These are phyloP conservation scores for Thielaviopsis punctulata DNA, from an alignment of 2,329 filamentous ascomycete genomes.

Conservation along the genomic window DNA sequence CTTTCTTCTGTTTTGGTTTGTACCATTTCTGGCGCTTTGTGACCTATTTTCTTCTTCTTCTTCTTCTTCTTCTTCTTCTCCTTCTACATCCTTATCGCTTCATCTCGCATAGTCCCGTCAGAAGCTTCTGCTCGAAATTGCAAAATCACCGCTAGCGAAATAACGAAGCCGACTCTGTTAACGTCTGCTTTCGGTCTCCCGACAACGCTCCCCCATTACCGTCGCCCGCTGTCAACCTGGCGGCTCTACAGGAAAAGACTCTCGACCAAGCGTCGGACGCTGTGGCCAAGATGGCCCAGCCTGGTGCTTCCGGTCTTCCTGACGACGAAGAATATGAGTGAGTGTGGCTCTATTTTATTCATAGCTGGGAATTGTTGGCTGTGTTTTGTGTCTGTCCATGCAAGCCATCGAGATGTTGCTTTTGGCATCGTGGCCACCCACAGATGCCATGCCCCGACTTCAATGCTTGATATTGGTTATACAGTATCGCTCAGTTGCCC, in stretches of 20 bases:
- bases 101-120: background rate
- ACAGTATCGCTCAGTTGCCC: background rate
- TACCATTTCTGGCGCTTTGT: background rate
- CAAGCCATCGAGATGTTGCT: too few relatives aligned
- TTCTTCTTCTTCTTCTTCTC: background rate
- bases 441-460: background rate
- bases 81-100: background rate
- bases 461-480: background rate
- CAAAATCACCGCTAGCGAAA: background rate
- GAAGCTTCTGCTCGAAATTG: background rate
- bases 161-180: background rate
- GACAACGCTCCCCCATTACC: background rate
- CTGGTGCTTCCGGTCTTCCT: slow-evolving; percentile 36
- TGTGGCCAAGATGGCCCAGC: slow-evolving; percentile 55
- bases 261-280: slow-evolving; percentile 47
- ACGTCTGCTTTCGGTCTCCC: slow-evolving; percentile 1
- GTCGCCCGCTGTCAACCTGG: slow-evolving; percentile 31
- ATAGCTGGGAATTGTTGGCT: too few relatives aligned
- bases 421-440: background rate
- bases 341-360: slow-evolving; percentile 18
- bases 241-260: slow-evolving; percentile 40
- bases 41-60: background rate
- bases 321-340: slow-evolving; percentile 48
- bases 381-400: too few relatives aligned
- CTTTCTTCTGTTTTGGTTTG: background rate